Conservation (phyloP, 1,284 basidiomycete genomes). For the Pseudozyma hubeiensis region DNA sequence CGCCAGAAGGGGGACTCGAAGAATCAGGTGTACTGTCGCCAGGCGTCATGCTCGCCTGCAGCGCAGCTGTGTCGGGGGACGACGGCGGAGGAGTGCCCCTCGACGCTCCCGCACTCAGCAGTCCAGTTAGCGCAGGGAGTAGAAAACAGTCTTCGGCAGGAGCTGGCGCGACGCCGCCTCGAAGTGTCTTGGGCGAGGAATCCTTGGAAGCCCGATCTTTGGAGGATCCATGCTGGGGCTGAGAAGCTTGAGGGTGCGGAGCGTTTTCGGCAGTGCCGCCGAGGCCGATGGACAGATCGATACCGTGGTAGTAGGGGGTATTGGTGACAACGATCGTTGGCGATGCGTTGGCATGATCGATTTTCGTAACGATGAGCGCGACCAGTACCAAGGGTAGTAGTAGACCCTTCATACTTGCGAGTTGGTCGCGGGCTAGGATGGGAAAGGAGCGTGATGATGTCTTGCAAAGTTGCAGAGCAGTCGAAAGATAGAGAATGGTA, state of each 20-base stretch:
- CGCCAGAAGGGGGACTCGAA: background rate
- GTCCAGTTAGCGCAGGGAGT: background rate
- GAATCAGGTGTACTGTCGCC: background rate
- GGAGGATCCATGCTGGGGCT: background rate
- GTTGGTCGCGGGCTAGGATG: too few species aligned
- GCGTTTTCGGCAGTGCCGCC: background rate
- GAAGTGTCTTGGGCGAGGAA: too few species aligned
- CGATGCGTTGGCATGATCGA: too few species aligned
- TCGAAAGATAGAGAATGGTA: too few species aligned
- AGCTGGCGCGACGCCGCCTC: background rate
- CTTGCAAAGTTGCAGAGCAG: too few species aligned
- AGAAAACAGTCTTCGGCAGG: constrained; percentile 18
- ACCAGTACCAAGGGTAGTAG: too few species aligned
- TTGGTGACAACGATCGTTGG: background rate
- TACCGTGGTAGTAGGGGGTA: background rate
- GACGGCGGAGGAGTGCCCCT: background rate
- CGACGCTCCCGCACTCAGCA: background rate
- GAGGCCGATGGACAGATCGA: background rate
- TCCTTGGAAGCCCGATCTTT: background rate
- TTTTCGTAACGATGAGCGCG: too few species aligned
- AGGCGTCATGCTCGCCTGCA: background rate
- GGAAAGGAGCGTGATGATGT: too few species aligned
- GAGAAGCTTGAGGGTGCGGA: too few species aligned
- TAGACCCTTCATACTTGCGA: too few species aligned
- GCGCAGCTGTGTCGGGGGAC: background rate